Conservation (phyloP, 192 early-diverging fungal genomes). For the Podila horticola region DNA sequence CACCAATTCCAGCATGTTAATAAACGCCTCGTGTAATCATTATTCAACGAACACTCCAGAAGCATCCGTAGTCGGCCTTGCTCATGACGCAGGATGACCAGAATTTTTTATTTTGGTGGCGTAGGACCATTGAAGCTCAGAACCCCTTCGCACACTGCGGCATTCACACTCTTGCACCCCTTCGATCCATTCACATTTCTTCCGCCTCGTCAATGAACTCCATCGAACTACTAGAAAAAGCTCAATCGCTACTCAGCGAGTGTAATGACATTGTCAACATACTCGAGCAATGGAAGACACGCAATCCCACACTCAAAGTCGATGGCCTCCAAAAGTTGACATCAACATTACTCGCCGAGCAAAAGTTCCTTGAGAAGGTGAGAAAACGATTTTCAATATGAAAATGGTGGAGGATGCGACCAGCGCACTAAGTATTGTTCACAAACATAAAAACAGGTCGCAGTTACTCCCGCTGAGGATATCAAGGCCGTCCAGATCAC, state of each 20-base stretch:
- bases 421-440: not conserved
- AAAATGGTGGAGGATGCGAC: not conserved
- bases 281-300: conserved; percentile 28
- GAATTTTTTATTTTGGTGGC: not conserved
- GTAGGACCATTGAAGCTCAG: no score
- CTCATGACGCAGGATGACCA: not conserved
- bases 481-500: conserved; percentile 39
- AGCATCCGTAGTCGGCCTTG: no score
- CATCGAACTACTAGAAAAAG: conserved; percentile 29
- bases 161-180: no score
- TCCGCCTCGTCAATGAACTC: not conserved
- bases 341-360: conserved; percentile 23
- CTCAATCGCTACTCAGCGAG: conserved; percentile 35
- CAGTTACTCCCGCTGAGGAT: conserved; percentile 28
- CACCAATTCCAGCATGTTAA: not conserved
- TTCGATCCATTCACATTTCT: not conserved
- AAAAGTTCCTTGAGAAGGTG: conserved; percentile 35
- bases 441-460: conserved; percentile 12
- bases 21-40: not conserved
- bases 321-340: conserved; percentile 42
- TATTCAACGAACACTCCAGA: no score
- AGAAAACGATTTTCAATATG: not conserved
- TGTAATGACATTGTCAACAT: conserved; percentile 35
- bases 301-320: conserved; percentile 19
- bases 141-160: no score